Evolutionary conservation across 2,329 filamentous ascomycete genomes (phyloP).

Genomic region (Aspergillus sojae): DNA sequence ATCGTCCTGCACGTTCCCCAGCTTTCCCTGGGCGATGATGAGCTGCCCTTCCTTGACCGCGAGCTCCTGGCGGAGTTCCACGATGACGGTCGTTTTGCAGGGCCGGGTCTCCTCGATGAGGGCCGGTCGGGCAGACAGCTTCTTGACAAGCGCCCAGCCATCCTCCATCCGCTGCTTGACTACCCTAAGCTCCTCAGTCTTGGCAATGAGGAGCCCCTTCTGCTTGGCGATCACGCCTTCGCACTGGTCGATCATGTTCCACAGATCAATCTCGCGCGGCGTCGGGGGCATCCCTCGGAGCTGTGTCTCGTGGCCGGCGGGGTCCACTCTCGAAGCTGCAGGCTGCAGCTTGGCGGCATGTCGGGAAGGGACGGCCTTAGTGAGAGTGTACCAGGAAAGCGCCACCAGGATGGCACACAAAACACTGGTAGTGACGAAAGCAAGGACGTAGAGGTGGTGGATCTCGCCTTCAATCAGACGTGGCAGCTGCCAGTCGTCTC

Average conservation of each 20-base stretch:
- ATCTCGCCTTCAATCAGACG: conserved; percentile 14
- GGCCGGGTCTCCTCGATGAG: not conserved
- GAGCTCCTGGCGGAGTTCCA: conserved; percentile 10
- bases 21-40: not conserved
- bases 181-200: conserved; percentile 11
- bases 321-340: not conserved
- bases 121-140: not conserved
- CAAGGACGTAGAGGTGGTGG: conserved; percentile 8
- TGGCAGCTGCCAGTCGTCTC: conserved; percentile 8
- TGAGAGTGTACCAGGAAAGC: not conserved
- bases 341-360: not conserved
- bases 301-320: conserved; percentile 1
- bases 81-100: not conserved
- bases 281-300: not conserved
- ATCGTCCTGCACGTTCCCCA: conserved; percentile 6
- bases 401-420: not conserved
- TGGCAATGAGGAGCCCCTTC: conserved; percentile 3
- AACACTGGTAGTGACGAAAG: conserved; percentile 4
- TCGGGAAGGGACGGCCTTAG: not conserved
- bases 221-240: conserved; percentile 9
- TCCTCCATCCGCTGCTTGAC: conserved; percentile 9
- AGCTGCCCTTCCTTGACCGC: conserved; percentile 6
- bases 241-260: conserved; percentile 6
- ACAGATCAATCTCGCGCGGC: conserved; percentile 1
- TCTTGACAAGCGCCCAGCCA: conserved; percentile 6